Evolutionary conservation across 2,329 filamentous ascomycete species (phyloP).

Genomic region (Pseudocercospora eumusae): DNA sequence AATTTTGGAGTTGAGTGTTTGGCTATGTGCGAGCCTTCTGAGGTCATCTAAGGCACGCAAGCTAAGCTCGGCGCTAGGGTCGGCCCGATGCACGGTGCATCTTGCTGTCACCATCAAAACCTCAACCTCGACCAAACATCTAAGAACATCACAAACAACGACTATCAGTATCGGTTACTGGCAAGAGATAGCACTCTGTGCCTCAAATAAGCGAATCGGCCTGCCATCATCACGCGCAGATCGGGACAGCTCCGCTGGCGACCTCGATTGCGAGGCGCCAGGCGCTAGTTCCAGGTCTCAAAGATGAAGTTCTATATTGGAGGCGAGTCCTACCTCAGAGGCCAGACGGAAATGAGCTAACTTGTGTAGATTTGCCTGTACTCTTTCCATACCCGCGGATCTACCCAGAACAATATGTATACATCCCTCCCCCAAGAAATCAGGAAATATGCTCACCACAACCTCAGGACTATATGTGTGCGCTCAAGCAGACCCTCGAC

Average conservation of each 20-base stretch:
- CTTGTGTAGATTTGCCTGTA: slow-evolving; percentile 58
- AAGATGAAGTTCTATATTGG: slow-evolving; percentile 80
- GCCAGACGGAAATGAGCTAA: neutral
- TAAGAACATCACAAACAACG: too few species aligned
- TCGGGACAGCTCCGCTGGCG: neutral
- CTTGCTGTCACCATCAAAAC: neutral
- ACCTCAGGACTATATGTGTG: slow-evolving; percentile 69
- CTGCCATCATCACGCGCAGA: neutral
- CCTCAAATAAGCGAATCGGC: too few species aligned
- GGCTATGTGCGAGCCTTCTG: neutral
- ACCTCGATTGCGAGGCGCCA: neutral
- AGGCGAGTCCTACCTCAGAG: slow-evolving; percentile 28
- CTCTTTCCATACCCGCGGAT: slow-evolving; percentile 75
- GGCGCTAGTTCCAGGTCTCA: slow-evolving; percentile 16
- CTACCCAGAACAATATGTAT: slow-evolving; percentile 70
- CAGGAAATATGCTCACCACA: neutral
- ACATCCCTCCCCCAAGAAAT: neutral
- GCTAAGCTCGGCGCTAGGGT: neutral
- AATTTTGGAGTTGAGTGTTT: neutral
- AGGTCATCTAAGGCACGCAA: neutral
- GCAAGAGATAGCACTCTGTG: too few species aligned
- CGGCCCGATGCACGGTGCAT: neutral
- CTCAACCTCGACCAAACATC: neutral
- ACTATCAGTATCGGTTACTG: too few species aligned
- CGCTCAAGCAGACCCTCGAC: slow-evolving; percentile 87